These are phyloP conservation scores for Fragaria ananassa DNA, from an alignment of 306 rosid genomes.

Conservation along the genomic window DNA sequence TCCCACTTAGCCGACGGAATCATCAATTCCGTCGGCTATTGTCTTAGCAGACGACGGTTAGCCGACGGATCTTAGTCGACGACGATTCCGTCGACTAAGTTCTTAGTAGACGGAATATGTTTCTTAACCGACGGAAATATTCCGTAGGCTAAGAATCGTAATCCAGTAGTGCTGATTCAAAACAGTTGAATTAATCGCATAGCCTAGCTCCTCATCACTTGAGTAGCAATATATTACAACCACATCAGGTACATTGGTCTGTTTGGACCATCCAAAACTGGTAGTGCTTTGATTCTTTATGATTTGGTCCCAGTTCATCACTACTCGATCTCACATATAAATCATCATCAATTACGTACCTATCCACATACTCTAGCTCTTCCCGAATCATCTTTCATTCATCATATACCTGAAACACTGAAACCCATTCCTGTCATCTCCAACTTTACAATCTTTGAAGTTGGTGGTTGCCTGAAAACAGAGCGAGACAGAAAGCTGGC, in stretches of 20 bases:
- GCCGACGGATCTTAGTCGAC: too few relatives aligned
- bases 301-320: constrained; percentile 13
- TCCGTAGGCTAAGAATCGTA: too few relatives aligned
- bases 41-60: too few relatives aligned
- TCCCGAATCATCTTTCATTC: constrained; percentile 1
- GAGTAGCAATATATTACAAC: neutral
- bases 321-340: neutral
- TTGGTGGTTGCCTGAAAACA: constrained; percentile 5
- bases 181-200: neutral
- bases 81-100: too few relatives aligned
- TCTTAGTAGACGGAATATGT: too few relatives aligned
- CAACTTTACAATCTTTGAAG: neutral
- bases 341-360: neutral
- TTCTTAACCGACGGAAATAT: too few relatives aligned
- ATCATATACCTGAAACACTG: neutral
- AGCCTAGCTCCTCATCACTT: neutral
- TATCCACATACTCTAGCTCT: too few relatives aligned
- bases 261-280: constrained; percentile 3
- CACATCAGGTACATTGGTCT: neutral
- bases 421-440: constrained; percentile 5
- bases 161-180: too few relatives aligned
- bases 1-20: too few relatives aligned
- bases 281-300: constrained; percentile 7
- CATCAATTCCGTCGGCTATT: too few relatives aligned
- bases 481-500: neutral